Percentiles rank a stretch among this genome's conserved stretches.
Conservation (phyloP, 2,329 filamentous ascomycete genomes). For the Bipolaris bicolor region DNA sequence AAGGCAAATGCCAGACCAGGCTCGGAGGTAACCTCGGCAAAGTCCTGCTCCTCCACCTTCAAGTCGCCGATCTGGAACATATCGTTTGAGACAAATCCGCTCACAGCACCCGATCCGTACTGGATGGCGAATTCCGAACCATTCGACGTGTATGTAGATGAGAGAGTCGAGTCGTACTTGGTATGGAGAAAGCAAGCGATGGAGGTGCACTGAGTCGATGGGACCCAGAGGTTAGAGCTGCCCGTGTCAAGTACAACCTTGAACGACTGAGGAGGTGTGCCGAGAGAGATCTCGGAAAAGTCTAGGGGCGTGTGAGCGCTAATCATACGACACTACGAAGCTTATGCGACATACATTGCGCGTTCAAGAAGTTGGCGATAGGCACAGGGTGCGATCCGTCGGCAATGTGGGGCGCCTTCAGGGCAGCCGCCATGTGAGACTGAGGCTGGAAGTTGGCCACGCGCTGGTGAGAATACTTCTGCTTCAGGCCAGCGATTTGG, state of each 20-base stretch:
- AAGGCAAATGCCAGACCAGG: slow-evolving; percentile 98
- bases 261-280: slow-evolving; percentile 90
- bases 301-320: slow-evolving; percentile 57
- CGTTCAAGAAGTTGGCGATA: slow-evolving; percentile 97
- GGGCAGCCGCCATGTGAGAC: slow-evolving; percentile 73
- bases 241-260: slow-evolving; percentile 99
- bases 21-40: slow-evolving; percentile 94
- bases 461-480: slow-evolving; percentile 72
- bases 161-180: slow-evolving; percentile 92
- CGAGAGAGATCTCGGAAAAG: slow-evolving; percentile 95
- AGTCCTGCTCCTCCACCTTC: slow-evolving; percentile 86
- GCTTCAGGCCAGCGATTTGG: slow-evolving; percentile 81
- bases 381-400: slow-evolving; percentile 79
- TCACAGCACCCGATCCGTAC: slow-evolving; percentile 93
- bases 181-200: slow-evolving; percentile 98
- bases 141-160: slow-evolving; percentile 92
- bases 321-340: background rate
- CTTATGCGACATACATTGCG: slow-evolving; percentile 77
- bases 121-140: slow-evolving; percentile 89
- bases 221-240: slow-evolving; percentile 99
- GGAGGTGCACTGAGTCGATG: slow-evolving; percentile 84
- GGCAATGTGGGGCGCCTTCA: slow-evolving; percentile 72
- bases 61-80: slow-evolving; percentile 86
- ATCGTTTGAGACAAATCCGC: slow-evolving; percentile 92
- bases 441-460: slow-evolving; percentile 81